phyloP scores from a whole-genome alignment of 140 eudicot genomes.

The Flaveria floridana region DNA sequence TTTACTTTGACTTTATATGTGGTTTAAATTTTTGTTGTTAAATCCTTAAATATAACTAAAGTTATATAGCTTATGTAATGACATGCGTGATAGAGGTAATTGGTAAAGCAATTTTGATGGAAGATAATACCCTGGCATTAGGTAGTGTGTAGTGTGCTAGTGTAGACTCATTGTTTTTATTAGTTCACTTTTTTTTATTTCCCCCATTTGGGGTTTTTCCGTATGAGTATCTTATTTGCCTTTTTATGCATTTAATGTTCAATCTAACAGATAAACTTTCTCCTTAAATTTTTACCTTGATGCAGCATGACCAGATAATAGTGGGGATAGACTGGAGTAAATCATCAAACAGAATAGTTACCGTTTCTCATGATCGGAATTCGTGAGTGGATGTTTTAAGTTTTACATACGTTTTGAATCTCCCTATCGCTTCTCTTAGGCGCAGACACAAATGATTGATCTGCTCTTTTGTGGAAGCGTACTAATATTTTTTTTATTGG shows the following conservation, averaged over 20 bases:
- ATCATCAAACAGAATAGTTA: conserved; percentile 80
- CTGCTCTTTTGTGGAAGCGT: conserved; percentile 9
- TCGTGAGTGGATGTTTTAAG: conserved; percentile 62
- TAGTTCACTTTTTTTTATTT: background rate
- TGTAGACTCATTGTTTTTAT: conserved; percentile 6
- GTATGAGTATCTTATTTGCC: background rate
- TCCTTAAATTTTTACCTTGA: conserved; percentile 30
- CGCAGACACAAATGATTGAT: background rate
- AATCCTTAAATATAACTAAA: background rate
- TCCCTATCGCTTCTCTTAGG: background rate
- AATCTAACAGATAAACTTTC: conserved; percentile 17
- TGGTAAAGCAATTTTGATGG: conserved; percentile 8
- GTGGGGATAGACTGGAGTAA: conserved; percentile 96
- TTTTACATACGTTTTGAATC: conserved; percentile 16
- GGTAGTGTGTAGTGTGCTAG: conserved; percentile 11
- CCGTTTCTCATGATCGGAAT: conserved; percentile 97
- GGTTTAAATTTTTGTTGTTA: background rate
- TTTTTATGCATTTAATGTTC: background rate
- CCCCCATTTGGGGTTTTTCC: background rate
- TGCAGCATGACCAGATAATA: conserved; percentile 95
- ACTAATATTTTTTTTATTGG: background rate
- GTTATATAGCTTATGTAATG: conserved; percentile 9
- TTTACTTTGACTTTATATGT: conserved; percentile 9
- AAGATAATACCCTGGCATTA: conserved; percentile 22
- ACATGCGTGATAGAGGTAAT: conserved; percentile 10